Conservation (phyloP, 2,329 filamentous ascomycete genomes). For the Nemania sp. region DNA sequence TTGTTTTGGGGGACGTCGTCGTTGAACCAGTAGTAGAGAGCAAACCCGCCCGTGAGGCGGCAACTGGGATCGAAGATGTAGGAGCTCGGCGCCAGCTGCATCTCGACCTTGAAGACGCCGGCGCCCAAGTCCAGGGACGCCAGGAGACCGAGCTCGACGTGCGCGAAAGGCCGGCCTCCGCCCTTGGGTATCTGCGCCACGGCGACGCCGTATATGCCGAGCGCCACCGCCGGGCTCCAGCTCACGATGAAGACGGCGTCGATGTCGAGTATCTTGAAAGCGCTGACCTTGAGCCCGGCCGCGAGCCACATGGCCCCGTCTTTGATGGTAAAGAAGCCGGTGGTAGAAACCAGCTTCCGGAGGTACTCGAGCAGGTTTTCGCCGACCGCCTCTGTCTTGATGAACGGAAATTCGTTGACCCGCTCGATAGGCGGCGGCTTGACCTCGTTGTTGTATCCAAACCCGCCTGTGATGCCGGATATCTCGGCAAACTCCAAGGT, state of each 20-base stretch:
- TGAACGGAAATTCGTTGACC: conserved; percentile 2
- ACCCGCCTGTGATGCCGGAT: conserved; percentile 8
- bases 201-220: neutral
- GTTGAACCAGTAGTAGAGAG: conserved; percentile 9
- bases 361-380: too few relatives aligned
- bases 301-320: neutral
- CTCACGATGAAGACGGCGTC: neutral
- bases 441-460: conserved; percentile 6
- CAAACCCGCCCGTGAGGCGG: neutral
- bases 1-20: neutral
- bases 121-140: neutral
- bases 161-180: neutral
- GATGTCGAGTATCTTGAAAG: neutral
- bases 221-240: neutral
- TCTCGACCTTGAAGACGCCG: neutral
- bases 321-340: too few relatives aligned
- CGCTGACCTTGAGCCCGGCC: neutral
- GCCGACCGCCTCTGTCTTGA: neutral
- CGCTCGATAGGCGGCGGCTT: neutral
- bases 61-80: neutral
- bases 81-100: neutral
- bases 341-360: too few relatives aligned
- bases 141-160: neutral
- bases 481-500: conserved; percentile 7
- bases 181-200: neutral